Evolutionary conservation across 805 yeast genomes (phyloP).

Genomic region (Suhomyces sp.): DNA sequence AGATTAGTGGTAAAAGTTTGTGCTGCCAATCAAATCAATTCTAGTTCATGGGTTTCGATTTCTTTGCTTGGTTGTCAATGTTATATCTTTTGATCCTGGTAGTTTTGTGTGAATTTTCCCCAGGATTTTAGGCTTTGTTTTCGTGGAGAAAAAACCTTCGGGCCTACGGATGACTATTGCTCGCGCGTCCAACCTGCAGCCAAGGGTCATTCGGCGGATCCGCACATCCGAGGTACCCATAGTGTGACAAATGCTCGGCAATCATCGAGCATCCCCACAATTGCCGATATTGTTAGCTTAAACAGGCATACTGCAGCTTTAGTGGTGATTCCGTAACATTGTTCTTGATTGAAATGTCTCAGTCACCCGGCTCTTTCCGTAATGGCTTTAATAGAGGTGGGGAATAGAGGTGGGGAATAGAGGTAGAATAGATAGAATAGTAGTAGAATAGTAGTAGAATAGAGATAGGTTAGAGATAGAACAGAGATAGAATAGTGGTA

Average conservation of each 20-base stretch:
- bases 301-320: not conserved
- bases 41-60: no score
- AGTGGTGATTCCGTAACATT: not conserved
- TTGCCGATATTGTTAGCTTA: not conserved
- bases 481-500: no score
- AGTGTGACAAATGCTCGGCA: not conserved
- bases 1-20: not conserved
- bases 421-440: no score
- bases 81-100: not conserved
- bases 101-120: slow-evolving; percentile 2
- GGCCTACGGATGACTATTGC: not conserved
- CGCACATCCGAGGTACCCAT: not conserved
- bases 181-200: not conserved
- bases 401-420: no score
- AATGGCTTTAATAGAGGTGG: not conserved
- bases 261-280: not conserved
- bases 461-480: no score
- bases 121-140: slow-evolving; percentile 1
- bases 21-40: no score
- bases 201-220: not conserved
- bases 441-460: no score
- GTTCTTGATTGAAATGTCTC: not conserved
- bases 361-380: not conserved
- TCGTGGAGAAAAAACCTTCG: not conserved
- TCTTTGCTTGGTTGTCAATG: not conserved